phyloP scores from a whole-genome alignment of 2,329 filamentous ascomycete genomes.

The Metarhizium robertsii region DNA sequence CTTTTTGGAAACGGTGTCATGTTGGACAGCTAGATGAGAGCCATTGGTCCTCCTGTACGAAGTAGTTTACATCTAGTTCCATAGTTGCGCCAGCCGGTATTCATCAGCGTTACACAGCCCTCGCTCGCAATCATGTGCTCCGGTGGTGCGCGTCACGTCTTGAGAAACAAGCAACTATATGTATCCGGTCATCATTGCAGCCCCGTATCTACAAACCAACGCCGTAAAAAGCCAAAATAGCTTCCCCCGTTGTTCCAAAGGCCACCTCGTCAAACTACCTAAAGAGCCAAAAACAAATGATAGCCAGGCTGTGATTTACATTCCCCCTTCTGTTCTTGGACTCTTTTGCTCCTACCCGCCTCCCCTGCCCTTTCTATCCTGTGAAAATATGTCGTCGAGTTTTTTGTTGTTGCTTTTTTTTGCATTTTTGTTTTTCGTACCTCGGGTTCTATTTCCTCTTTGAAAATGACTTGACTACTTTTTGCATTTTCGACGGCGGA shows the following conservation, averaged over 20 bases:
- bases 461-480: conserved; percentile 25
- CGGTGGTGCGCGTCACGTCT: no score
- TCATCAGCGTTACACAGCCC: no score
- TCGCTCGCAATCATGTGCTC: no score
- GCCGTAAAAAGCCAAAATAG: not conserved
- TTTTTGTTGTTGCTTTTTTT: not conserved
- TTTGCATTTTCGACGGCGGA: conserved; percentile 36
- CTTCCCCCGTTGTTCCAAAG: not conserved
- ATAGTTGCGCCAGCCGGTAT: no score
- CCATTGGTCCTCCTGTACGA: not conserved
- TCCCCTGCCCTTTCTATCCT: not conserved
- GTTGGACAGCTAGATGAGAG: not conserved
- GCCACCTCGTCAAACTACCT: not conserved
- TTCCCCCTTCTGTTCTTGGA: not conserved
- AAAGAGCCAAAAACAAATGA: not conserved
- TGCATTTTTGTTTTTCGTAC: not conserved
- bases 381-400: not conserved
- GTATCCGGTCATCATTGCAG: not conserved
- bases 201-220: not conserved
- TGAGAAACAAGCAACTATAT: not conserved
- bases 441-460: conserved; percentile 23
- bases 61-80: no score
- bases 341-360: not conserved
- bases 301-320: not conserved
- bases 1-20: not conserved